Conservation (phyloP, 768 basidiomycete species). For the Astraeus odoratus region DNA sequence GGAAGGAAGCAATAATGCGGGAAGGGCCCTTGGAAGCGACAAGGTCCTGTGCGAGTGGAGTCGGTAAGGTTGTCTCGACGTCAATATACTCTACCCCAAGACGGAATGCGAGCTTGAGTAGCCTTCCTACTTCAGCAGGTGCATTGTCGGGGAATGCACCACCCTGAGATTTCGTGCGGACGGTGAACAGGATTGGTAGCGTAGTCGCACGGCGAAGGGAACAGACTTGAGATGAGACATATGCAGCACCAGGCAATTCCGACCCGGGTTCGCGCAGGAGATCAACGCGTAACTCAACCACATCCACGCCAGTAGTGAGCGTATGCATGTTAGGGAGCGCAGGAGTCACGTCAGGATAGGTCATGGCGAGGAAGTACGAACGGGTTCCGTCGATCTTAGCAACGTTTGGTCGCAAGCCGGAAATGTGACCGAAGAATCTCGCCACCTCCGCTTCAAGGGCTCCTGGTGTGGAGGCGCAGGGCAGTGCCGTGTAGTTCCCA, state of each 20-base stretch:
- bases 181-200: slow-evolving; percentile 89
- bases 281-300: slow-evolving; percentile 91
- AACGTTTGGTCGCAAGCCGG: slow-evolving; percentile 62
- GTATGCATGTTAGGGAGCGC: slow-evolving; percentile 64
- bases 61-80: slow-evolving; percentile 75
- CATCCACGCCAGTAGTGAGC: slow-evolving; percentile 79
- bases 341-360: slow-evolving; percentile 79
- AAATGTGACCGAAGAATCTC: slow-evolving; percentile 87
- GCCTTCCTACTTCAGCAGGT: slow-evolving; percentile 61
- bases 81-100: slow-evolving; percentile 91
- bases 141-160: slow-evolving; percentile 84
- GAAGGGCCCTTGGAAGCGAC: slow-evolving; percentile 59
- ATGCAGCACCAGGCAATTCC: slow-evolving; percentile 57
- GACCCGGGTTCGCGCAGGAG: slow-evolving; percentile 54
- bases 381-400: slow-evolving; percentile 49
- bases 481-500: slow-evolving; percentile 56
- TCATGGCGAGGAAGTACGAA: slow-evolving; percentile 91
- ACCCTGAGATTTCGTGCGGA: slow-evolving; percentile 82
- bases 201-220: slow-evolving; percentile 67
- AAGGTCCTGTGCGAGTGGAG: slow-evolving; percentile 53
- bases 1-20: slow-evolving; percentile 87
- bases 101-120: slow-evolving; percentile 73
- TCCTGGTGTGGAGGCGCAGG: slow-evolving; percentile 14
- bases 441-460: slow-evolving; percentile 50
- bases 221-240: slow-evolving; percentile 77